phyloP scores from a whole-genome alignment of 1,284 basidiomycete species.

The Cryptococcus sp. region DNA sequence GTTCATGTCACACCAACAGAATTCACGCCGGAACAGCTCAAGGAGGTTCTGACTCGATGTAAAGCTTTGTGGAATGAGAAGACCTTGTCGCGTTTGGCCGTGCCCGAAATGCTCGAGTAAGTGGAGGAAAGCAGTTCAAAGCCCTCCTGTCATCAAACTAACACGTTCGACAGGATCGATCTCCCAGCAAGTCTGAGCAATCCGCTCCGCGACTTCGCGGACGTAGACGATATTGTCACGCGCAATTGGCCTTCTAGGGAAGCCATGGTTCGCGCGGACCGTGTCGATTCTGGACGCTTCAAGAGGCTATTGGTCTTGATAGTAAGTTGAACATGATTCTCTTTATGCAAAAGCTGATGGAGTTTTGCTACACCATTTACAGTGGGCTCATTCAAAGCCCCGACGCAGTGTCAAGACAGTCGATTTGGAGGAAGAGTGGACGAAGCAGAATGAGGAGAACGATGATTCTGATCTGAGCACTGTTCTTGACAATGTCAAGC shows the following conservation, averaged over 20 bases:
- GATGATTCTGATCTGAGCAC: slow-evolving; percentile 45
- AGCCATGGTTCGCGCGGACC: slow-evolving; percentile 46
- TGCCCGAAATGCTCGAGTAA: slow-evolving; percentile 53
- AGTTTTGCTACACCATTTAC: not conserved
- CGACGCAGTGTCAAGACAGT: slow-evolving; percentile 43
- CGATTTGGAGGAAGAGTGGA: slow-evolving; percentile 48
- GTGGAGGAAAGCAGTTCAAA: slow-evolving; percentile 9
- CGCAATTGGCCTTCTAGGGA: slow-evolving; percentile 50
- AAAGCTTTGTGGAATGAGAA: slow-evolving; percentile 52
- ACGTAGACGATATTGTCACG: slow-evolving; percentile 48
- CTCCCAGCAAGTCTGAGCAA: slow-evolving; percentile 38
- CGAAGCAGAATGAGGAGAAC: slow-evolving; percentile 32
- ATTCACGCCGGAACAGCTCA: slow-evolving; percentile 47
- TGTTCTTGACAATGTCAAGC: slow-evolving; percentile 46
- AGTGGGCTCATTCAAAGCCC: slow-evolving; percentile 49
- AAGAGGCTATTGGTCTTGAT: slow-evolving; percentile 47
- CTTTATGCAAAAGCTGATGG: not conserved
- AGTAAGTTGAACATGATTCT: slow-evolving; percentile 15
- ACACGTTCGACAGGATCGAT: slow-evolving; percentile 35
- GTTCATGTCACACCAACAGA: slow-evolving; percentile 50
- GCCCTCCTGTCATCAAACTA: too few species aligned
- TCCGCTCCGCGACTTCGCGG: slow-evolving; percentile 41
- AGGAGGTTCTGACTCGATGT: slow-evolving; percentile 48
- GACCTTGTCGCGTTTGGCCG: slow-evolving; percentile 47
- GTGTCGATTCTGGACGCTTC: slow-evolving; percentile 40